Evolutionary conservation across 306 rosid genomes (phyloP).

Genomic region (Gynostemma pentaphyllum): DNA sequence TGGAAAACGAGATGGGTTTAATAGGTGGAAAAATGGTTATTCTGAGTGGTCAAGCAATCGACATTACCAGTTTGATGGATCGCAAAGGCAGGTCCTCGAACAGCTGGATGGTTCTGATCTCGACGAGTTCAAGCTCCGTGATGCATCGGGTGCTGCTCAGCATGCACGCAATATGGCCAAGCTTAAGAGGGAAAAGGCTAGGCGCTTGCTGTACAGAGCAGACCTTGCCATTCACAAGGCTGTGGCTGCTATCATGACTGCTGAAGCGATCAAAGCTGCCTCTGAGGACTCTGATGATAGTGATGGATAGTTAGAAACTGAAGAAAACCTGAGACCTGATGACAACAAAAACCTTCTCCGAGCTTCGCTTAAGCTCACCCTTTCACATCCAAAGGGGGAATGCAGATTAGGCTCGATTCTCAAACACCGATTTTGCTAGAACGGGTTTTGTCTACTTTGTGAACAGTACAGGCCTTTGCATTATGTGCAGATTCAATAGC

Average conservation of each 20-base stretch:
- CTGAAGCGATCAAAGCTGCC: conserved; percentile 67
- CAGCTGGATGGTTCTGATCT: conserved; percentile 47
- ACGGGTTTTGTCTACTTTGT: conserved; percentile 23
- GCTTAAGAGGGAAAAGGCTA: conserved; percentile 61
- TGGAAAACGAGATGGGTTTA: conserved; percentile 39
- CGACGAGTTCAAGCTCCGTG: conserved; percentile 56
- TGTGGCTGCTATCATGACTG: conserved; percentile 73
- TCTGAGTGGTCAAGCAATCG: conserved; percentile 37
- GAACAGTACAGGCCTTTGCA: conserved; percentile 15
- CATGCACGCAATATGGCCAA: conserved; percentile 50
- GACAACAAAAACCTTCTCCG: not conserved
- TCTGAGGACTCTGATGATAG: conserved; percentile 27
- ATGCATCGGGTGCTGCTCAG: conserved; percentile 51
- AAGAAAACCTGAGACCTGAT: not conserved
- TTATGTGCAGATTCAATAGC: conserved; percentile 15
- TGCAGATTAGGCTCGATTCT: conserved; percentile 8
- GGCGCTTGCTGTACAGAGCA: conserved; percentile 53
- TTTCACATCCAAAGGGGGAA: conserved; percentile 7
- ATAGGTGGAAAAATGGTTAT: conserved; percentile 25
- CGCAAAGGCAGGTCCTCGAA: conserved; percentile 37
- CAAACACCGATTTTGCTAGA: conserved; percentile 26
- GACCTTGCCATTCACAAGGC: conserved; percentile 86
- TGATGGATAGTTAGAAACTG: conserved; percentile 21
- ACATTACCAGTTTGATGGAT: conserved; percentile 27
- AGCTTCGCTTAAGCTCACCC: conserved; percentile 14